Percentiles rank a stretch among this genome's conserved stretches.
Evolutionary conservation across 129 eudicot genomes (phyloP).

Genomic region (Chrysanthemum lavandulifolium): DNA sequence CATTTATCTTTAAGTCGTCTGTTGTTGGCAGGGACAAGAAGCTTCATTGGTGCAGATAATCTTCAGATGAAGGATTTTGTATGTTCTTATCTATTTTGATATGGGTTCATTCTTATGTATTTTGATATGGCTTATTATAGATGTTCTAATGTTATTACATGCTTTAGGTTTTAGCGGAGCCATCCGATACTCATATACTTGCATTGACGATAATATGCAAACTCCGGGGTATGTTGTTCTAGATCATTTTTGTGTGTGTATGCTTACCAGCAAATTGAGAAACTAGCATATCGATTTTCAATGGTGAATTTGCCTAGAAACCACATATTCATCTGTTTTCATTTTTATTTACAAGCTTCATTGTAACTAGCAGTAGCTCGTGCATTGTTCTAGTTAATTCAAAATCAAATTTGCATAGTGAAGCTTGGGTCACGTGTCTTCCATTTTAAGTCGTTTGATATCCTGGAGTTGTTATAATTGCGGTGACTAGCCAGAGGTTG

Average conservation of each 20-base stretch:
- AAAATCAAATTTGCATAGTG: slow-evolving; percentile 2
- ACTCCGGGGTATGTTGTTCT: slow-evolving; percentile 3
- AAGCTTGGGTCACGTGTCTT: not conserved
- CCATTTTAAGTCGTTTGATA: slow-evolving; percentile 5
- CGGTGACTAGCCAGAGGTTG: slow-evolving; percentile 65
- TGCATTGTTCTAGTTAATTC: not conserved
- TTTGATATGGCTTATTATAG: not conserved
- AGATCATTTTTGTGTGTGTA: not conserved
- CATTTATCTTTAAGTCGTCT: not conserved
- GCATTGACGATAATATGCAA: slow-evolving; percentile 40
- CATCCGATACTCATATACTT: slow-evolving; percentile 49
- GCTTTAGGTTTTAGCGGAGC: slow-evolving; percentile 64
- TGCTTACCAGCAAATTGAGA: too few relatives aligned
- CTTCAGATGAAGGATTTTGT: slow-evolving; percentile 69
- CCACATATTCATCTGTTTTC: not conserved
- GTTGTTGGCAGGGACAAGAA: slow-evolving; percentile 53
- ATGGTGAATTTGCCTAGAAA: not conserved
- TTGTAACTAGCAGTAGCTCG: not conserved
- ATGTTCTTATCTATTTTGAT: slow-evolving; percentile 35
- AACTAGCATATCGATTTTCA: not conserved
- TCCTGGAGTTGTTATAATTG: slow-evolving; percentile 13
- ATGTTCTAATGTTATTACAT: slow-evolving; percentile 1
- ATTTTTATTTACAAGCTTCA: not conserved
- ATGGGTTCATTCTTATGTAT: not conserved
- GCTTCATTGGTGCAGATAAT: slow-evolving; percentile 56